A percentile compares a stretch with the other conserved stretches of the same genome.
Evolutionary conservation across 148 eudicot species (phyloP).

Genomic region (Fallopia convolvulus): DNA sequence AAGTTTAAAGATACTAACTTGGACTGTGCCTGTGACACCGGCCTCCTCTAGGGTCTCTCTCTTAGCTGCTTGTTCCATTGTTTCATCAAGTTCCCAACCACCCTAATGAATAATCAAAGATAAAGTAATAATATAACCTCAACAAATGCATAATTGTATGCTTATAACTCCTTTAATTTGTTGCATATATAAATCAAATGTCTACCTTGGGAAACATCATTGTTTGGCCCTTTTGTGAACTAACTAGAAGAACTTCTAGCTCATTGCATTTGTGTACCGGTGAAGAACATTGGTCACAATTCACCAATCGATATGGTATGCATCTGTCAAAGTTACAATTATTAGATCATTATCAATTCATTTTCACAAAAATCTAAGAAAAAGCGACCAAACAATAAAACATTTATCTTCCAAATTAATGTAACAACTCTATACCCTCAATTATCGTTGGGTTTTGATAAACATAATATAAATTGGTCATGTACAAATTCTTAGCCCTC

Average conservation of each 20-base stretch:
- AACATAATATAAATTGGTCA: neutral
- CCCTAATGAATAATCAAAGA: constrained; percentile 22
- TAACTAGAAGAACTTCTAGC: constrained; percentile 42
- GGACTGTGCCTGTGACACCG: constrained; percentile 36
- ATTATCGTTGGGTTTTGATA: neutral
- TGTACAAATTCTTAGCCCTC: neutral
- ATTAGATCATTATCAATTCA: neutral
- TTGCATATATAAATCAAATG: neutral
- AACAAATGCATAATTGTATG: neutral
- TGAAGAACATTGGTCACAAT: neutral
- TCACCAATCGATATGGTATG: constrained; percentile 39
- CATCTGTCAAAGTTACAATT: constrained; percentile 28
- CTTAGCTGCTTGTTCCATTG: constrained; percentile 32
- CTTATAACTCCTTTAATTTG: neutral
- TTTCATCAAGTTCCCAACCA: constrained; percentile 61
- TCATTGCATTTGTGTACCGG: constrained; percentile 16
- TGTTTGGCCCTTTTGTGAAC: constrained; percentile 42
- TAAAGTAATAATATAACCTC: neutral
- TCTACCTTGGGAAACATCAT: constrained; percentile 60
- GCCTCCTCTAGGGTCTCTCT: constrained; percentile 55
- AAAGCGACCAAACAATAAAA: neutral
- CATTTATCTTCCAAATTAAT: neutral
- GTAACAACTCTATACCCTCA: neutral
- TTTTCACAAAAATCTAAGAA: neutral
- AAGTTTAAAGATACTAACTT: constrained; percentile 26